Evolutionary conservation across 2,329 filamentous ascomycete genomes (phyloP).

Genomic region (Talaromyces sp.): DNA sequence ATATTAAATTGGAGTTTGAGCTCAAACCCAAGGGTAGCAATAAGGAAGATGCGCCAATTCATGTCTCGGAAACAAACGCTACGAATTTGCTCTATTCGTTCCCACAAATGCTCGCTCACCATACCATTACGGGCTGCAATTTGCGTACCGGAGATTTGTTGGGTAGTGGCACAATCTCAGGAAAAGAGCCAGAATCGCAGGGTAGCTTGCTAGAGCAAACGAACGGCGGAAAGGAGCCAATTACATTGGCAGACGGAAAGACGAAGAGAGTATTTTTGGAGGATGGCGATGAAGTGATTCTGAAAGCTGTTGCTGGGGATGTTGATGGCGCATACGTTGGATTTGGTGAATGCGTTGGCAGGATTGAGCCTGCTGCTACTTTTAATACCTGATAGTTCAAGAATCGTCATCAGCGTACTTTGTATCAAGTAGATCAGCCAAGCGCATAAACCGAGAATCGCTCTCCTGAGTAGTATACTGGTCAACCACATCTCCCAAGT

Average conservation of each 20-base stretch:
- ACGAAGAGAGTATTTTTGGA: conserved; percentile 62
- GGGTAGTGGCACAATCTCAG: conserved; percentile 74
- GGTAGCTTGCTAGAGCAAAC: conserved; percentile 71
- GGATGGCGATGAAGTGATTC: conserved; percentile 65
- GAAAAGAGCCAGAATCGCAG: conserved; percentile 51
- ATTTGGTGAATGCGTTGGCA: conserved; percentile 68
- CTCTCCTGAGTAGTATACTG: background rate
- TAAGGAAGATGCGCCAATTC: conserved; percentile 38
- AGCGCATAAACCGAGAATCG: background rate
- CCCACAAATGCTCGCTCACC: conserved; percentile 76
- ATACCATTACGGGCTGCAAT: conserved; percentile 69
- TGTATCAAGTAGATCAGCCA: background rate
- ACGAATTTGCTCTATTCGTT: conserved; percentile 75
- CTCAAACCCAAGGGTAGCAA: conserved; percentile 42
- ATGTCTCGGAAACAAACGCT: conserved; percentile 57
- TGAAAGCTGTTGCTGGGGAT: conserved; percentile 62
- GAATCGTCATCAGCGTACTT: background rate
- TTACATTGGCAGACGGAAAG: conserved; percentile 60
- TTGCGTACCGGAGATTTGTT: conserved; percentile 69
- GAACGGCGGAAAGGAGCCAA: conserved; percentile 59
- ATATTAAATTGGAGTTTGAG: conserved; percentile 65
- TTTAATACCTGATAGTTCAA: conserved; percentile 1
- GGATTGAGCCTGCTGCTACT: conserved; percentile 48
- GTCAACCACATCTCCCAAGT: background rate
- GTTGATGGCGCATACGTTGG: conserved; percentile 62